Conservation (phyloP, 2,329 filamentous ascomycete genomes). For the Ophiostoma piceae region DNA sequence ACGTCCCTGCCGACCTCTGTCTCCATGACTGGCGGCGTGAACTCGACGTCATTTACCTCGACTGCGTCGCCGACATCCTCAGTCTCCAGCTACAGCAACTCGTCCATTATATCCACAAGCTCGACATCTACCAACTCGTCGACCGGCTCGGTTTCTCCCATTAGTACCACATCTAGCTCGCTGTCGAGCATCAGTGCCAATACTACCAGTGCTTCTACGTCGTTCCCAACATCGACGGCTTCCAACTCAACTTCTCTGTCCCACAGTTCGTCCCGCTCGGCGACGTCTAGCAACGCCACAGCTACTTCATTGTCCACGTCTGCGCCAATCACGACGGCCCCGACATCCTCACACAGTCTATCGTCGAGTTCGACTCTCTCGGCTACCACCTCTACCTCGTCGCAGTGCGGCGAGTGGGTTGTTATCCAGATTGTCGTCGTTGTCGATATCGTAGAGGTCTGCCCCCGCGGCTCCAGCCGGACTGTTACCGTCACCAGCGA, state of each 20-base stretch:
- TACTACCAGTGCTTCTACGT: background rate
- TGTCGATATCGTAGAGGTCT: conserved; percentile 24
- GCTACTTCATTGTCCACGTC: background rate
- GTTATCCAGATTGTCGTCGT: conserved; percentile 23
- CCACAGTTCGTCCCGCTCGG: background rate
- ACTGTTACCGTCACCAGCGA: conserved; percentile 19
- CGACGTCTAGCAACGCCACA: background rate
- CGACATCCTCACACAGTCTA: background rate
- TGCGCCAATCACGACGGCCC: background rate
- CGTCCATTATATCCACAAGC: background rate
- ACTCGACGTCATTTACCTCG: background rate
- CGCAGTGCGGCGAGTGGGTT: conserved; percentile 18
- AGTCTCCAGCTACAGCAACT: conserved; percentile 8
- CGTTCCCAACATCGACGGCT: background rate
- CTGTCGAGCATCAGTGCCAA: conserved; percentile 8
- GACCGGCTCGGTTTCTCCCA: background rate
- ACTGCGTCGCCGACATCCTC: background rate
- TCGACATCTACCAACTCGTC: background rate
- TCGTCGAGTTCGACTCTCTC: background rate
- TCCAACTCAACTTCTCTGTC: background rate
- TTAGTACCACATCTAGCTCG: conserved; percentile 3
- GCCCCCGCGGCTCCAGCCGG: conserved; percentile 9
- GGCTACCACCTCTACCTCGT: background rate
- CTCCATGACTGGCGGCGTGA: background rate
- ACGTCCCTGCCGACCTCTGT: background rate